These are phyloP conservation scores for Omphalotus guepiniiformis DNA, from an alignment of 768 basidiomycete species.

Conservation along the genomic window DNA sequence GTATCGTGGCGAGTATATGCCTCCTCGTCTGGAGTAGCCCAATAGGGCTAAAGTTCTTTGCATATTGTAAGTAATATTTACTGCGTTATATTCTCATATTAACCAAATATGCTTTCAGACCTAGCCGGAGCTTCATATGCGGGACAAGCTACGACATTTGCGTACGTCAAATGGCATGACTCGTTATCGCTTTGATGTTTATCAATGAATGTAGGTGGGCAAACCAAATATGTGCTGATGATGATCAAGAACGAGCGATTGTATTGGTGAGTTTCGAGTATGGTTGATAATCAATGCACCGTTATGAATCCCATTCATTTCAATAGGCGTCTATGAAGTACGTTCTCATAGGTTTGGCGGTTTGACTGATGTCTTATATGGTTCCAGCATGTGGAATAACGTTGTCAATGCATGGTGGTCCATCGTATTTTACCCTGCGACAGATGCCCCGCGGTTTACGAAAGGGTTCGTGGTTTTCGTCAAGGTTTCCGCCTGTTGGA, in stretches of 20 bases:
- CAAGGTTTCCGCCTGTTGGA: not conserved
- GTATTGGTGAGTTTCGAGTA: constrained; percentile 35
- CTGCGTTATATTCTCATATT: not conserved
- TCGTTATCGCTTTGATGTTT: constrained; percentile 1
- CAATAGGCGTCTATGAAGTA: constrained; percentile 65
- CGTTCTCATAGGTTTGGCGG: constrained; percentile 8
- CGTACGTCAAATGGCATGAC: constrained; percentile 33
- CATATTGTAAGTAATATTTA: constrained; percentile 50
- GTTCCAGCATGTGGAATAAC: constrained; percentile 62
- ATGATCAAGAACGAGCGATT: constrained; percentile 63
- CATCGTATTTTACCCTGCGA: constrained; percentile 68
- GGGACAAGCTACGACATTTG: constrained; percentile 75
- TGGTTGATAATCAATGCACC: no score
- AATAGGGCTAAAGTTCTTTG: constrained; percentile 66
- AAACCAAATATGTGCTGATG: constrained; percentile 71
- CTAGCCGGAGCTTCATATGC: constrained; percentile 65
- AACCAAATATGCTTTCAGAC: constrained; percentile 29
- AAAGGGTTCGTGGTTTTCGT: constrained; percentile 35
- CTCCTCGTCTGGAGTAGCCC: constrained; percentile 61
- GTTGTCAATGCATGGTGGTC: constrained; percentile 69
- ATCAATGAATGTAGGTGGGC: constrained; percentile 50
- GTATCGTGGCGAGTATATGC: constrained; percentile 49
- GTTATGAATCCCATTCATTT: no score
- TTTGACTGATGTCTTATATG: not conserved
- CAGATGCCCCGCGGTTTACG: constrained; percentile 61